A percentile compares a stretch with the other conserved stretches of the same genome.
Conservation (phyloP, 2,329 filamentous ascomycete species). For the Colletotrichum lentis region DNA sequence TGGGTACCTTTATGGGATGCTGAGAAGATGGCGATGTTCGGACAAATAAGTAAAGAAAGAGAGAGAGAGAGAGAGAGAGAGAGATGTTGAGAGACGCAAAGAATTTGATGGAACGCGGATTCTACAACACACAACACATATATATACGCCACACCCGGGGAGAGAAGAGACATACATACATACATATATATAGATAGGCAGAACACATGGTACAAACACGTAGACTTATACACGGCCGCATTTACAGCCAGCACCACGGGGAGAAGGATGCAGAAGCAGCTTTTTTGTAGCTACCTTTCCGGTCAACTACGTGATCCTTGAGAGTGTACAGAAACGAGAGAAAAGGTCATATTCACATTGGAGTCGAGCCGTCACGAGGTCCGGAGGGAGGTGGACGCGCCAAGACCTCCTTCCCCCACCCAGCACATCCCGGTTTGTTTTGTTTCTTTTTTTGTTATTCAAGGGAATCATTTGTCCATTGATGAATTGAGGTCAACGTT, state of each 20-base stretch:
- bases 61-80: too few species aligned
- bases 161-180: neutral
- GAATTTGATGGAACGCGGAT: neutral
- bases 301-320: conserved; percentile 23
- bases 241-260: too few species aligned
- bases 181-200: neutral
- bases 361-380: conserved; percentile 31
- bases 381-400: neutral
- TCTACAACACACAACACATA: neutral
- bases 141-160: too few species aligned
- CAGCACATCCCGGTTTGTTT: conserved; percentile 12
- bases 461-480: conserved; percentile 41
- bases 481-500: conserved; percentile 41
- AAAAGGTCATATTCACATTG: conserved; percentile 34
- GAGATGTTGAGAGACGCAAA: neutral
- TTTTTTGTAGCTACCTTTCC: conserved; percentile 34
- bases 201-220: neutral
- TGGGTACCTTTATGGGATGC: conserved; percentile 42
- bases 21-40: neutral
- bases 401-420: conserved; percentile 12
- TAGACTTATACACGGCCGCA: too few species aligned
- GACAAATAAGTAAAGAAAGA: neutral
- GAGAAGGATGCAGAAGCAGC: conserved; percentile 1
- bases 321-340: conserved; percentile 14
- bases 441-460: conserved; percentile 11